Evolutionary conservation across 208 protist genomes (phyloP), one percentile per base, ranked within the genome.

Genomic region (Acanthamoeba castellanii): DNA sequence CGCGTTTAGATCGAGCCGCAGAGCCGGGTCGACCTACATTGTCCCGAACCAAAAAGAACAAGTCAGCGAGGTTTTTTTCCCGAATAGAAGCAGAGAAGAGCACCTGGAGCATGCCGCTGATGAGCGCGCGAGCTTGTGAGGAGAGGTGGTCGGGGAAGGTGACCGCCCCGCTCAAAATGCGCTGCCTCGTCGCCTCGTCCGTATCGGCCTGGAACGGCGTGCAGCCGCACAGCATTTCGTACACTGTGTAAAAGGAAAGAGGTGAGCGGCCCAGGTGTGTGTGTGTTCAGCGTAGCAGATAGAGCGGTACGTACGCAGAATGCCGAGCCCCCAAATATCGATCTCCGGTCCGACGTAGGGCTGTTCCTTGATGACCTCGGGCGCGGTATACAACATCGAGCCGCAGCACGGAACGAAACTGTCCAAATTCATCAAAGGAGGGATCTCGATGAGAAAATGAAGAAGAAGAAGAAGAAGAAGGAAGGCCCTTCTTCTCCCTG

Each of bases 151-250:
- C 68, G 68, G 68, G 68, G n/a, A 74, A 74, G 68, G 32, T 7
- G 18, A 74, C 8, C 4, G 32, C 68, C 6, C 78, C 78, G 50
- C 37, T 85, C 50, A 85, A 13, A 30, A 85, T 85, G 78, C 50
- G 37, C 27, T 59, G 78, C 18, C 37, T 5, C 8, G 78, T 85
- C 37, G 50, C 50, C 47, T 50, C 78, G 20, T 50, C 78, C 7
- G 20, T 85, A 11, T 2, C 37, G 5, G 22, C 78, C 50, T 85
- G 78, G 30, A 85, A 85, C 7, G 78, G 78, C 27, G 32, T 55
- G 18, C 42, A 61, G 13, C 78, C 78, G 78, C 78, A 85, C 22
- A 85, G 50, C 78, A 85, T 85, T 37, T 85, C 78, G 20, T 85
- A 85, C 37, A 85, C 78, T 85, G 45, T 52, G 11, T 11, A 11